Percentiles rank a stretch among this genome's conserved stretches.
phyloP scores from a whole-genome alignment of 73 alveolate genomes.

The Paramecium caudatum region DNA sequence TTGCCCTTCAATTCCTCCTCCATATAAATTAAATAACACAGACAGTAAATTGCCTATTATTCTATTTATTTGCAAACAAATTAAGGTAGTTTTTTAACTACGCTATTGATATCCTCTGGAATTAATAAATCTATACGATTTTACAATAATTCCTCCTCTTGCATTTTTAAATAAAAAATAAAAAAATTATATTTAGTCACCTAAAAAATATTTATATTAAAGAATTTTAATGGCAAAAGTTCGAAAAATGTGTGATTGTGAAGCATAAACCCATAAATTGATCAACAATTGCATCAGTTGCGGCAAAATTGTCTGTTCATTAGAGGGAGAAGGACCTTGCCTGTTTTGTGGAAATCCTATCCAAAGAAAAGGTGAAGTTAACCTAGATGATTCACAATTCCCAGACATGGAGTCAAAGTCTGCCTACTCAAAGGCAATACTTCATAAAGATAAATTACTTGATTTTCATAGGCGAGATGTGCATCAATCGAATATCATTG shows the following conservation, averaged over 20 bases:
- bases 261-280: conserved; percentile 88
- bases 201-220: too few species aligned
- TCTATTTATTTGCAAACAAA: too few species aligned
- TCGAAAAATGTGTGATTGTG: conserved; percentile 87
- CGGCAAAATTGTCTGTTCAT: conserved; percentile 92
- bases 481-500: conserved; percentile 66
- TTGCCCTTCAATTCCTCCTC: too few species aligned
- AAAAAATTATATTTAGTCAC: too few species aligned
- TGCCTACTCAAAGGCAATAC: conserved; percentile 46
- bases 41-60: too few species aligned
- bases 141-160: too few species aligned
- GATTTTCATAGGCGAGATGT: conserved; percentile 67
- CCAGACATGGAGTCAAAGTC: conserved; percentile 71
- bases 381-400: conserved; percentile 59
- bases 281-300: conserved; percentile 91
- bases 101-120: too few species aligned
- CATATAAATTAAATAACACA: too few species aligned
- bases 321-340: conserved; percentile 96
- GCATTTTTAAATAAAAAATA: too few species aligned
- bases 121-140: too few species aligned
- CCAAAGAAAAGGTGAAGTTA: conserved; percentile 44
- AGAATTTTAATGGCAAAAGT: too few species aligned
- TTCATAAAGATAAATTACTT: conserved; percentile 67
- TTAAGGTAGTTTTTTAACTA: too few species aligned
- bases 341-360: conserved; percentile 88